Base-by-base conservation (phyloP, 805 yeast genomes). In the Phaffomyces opuntiae region DNA sequence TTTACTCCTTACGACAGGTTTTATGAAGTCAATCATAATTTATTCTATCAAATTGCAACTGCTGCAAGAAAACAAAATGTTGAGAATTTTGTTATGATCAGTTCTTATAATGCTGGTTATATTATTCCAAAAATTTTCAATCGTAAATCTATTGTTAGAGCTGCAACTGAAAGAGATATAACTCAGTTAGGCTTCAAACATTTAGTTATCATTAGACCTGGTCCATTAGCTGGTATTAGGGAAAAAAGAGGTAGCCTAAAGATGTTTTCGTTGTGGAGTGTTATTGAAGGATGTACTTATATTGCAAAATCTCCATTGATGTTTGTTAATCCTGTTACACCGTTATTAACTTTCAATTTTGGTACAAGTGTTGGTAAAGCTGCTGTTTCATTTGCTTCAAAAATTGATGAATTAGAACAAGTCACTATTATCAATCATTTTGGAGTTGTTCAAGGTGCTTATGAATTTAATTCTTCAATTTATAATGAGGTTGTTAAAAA, bases 341-440 rank as follows among this genome's bases (percentile, higher is more conserved):
- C 44, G 19, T 40, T 36, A 11, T 36, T 46, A 17, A 43, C 43
- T 19, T 38, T 42, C 7, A 49, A 36, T 24, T 49, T 49, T 38
- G 52, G 45, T 38, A 47, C 52, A 8, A 44, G 50, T 40, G 52
- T 49, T 21, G 52, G 52, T 6, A 47, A 49, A 39, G 48, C 52
- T 14, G 46, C 52, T 19, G 52, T 42, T 21, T 19, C 40, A 7
- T 14, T 39, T 7, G 43, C 25, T 8, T 26, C 39, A 3, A 41
- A 38, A 12, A 29, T 29, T 17, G 13, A 38, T 13, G 38, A 38
- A 13, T 36, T 40, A 17, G 43, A 36, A 5, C 38, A 40, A 9
- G 19, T 43, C 7, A 38, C 47, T 9, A 36, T 40, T 32, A 36
- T 47, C 11, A 39, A 37, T 21, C 47, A 44, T 12, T 44, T 40